Evolutionary conservation across 2,329 filamentous ascomycete genomes (phyloP).

Genomic region (Coniochaeta pulveracea): DNA sequence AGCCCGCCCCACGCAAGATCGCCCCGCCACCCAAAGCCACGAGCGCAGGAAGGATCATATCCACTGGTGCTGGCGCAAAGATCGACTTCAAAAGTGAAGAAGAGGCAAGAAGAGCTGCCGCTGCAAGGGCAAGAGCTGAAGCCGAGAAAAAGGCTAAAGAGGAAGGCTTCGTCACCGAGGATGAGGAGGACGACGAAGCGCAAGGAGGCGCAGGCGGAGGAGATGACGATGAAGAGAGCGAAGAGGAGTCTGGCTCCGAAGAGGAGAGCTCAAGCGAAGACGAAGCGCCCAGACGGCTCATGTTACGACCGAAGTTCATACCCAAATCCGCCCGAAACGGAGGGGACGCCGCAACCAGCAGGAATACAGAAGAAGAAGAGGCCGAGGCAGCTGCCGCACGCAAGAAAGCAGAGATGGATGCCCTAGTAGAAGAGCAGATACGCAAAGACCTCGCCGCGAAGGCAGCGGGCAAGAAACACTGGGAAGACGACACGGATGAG

Average conservation of each 20-base stretch:
- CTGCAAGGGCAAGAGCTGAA: slow-evolving; percentile 25
- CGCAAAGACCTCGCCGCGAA: slow-evolving; percentile 68
- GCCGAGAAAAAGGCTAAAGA: slow-evolving; percentile 42
- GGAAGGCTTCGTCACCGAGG: slow-evolving; percentile 52
- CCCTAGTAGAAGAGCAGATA: slow-evolving; percentile 79
- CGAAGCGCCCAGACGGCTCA: slow-evolving; percentile 41
- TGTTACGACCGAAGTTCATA: slow-evolving; percentile 54
- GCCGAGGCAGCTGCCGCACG: slow-evolving; percentile 29
- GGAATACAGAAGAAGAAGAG: slow-evolving; percentile 23
- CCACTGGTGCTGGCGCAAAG: slow-evolving; percentile 29
- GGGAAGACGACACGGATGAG: slow-evolving; percentile 62
- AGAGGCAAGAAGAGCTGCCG: slow-evolving; percentile 33
- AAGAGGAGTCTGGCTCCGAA: slow-evolving; percentile 24
- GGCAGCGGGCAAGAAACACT: slow-evolving; percentile 68
- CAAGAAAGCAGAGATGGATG: slow-evolving; percentile 62
- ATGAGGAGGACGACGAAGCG: slow-evolving; percentile 32
- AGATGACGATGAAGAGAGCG: slow-evolving; percentile 23
- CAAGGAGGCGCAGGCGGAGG: slow-evolving; percentile 19
- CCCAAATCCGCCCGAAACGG: slow-evolving; percentile 42
- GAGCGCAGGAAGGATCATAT: slow-evolving; percentile 45
- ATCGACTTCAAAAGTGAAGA: slow-evolving; percentile 39
- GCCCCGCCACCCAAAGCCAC: slow-evolving; percentile 45
- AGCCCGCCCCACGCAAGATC: slow-evolving; percentile 16
- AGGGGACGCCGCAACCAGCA: slow-evolving; percentile 14
- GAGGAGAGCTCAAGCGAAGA: slow-evolving; percentile 36